A percentile compares a stretch with the other conserved stretches of the same genome.
Evolutionary conservation across 225 moss, liverwort and hornwort species (phyloP).

Genomic region (Antitrichia curtipendula): DNA sequence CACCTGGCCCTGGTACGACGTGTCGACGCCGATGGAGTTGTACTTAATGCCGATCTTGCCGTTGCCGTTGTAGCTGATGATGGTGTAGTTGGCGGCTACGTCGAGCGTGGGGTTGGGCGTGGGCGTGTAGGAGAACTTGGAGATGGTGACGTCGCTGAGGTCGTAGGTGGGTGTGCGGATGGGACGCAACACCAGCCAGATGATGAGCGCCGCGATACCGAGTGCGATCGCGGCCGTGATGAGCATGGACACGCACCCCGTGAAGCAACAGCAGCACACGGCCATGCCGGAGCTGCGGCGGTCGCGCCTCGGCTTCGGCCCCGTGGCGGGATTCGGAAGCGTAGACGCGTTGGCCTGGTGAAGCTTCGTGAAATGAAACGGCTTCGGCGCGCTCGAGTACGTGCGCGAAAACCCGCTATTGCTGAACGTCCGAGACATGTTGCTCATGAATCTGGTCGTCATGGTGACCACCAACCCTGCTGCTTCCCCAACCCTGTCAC

Average conservation of each 20-base stretch:
- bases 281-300: background rate
- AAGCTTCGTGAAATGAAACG: slow-evolving; percentile 37
- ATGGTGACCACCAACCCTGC: background rate
- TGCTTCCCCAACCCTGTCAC: background rate
- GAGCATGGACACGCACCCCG: slow-evolving; percentile 8
- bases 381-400: slow-evolving; percentile 31
- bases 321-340: slow-evolving; percentile 10
- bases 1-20: slow-evolving; percentile 14
- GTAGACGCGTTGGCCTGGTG: slow-evolving; percentile 2
- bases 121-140: background rate
- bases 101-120: background rate
- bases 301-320: background rate
- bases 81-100: slow-evolving; percentile 9
- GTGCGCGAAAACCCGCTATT: slow-evolving; percentile 14
- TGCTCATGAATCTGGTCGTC: slow-evolving; percentile 30
- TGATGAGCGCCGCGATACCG: slow-evolving; percentile 25
- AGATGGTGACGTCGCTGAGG: background rate
- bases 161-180: slow-evolving; percentile 10
- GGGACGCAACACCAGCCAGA: slow-evolving; percentile 39
- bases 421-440: slow-evolving; percentile 31
- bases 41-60: slow-evolving; percentile 70
- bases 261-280: slow-evolving; percentile 19
- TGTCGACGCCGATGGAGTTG: slow-evolving; percentile 27
- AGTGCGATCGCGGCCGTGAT: slow-evolving; percentile 5
- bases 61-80: slow-evolving; percentile 56